These are phyloP conservation scores for Rhodotorula sp. DNA, from an alignment of 1,284 basidiomycete genomes.

Conservation along the genomic window DNA sequence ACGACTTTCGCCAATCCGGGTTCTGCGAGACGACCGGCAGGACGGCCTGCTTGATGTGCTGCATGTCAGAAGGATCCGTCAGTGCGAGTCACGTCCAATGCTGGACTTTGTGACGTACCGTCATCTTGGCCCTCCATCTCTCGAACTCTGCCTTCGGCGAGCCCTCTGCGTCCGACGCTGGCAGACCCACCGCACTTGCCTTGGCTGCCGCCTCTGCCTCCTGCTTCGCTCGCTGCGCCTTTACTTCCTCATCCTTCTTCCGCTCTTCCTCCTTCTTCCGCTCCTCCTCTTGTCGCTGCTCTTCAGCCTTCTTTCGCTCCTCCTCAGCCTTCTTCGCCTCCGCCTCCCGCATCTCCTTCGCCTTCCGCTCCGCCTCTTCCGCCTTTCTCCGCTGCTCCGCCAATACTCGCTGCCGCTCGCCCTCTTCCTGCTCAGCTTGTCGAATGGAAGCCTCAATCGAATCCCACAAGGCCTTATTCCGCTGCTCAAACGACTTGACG, in stretches of 20 bases:
- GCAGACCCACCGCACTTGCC: slow-evolving; percentile 10
- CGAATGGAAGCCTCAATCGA: slow-evolving; percentile 70
- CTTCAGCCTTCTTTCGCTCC: slow-evolving; percentile 47
- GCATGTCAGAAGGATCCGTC: neutral
- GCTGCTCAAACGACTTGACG: slow-evolving; percentile 68
- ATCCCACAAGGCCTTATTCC: slow-evolving; percentile 73
- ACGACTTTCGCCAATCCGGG: slow-evolving; percentile 53
- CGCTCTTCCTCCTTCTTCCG: slow-evolving; percentile 54
- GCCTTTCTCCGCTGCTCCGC: slow-evolving; percentile 55
- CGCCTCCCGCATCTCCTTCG: slow-evolving; percentile 29
- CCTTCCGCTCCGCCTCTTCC: slow-evolving; percentile 54
- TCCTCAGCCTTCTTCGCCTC: slow-evolving; percentile 22
- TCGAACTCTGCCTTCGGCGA: slow-evolving; percentile 59
- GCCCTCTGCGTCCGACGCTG: slow-evolving; percentile 8
- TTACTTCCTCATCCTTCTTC: slow-evolving; percentile 58
- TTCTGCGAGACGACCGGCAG: slow-evolving; percentile 70
- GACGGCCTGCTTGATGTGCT: slow-evolving; percentile 71
- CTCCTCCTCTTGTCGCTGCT: slow-evolving; percentile 55
- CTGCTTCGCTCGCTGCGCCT: slow-evolving; percentile 48
- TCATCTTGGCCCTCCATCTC: slow-evolving; percentile 61
- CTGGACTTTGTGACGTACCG: slow-evolving; percentile 51
- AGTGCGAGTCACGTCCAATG: neutral
- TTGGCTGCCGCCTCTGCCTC: slow-evolving; percentile 11
- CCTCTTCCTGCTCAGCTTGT: slow-evolving; percentile 70
- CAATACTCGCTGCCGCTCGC: slow-evolving; percentile 64